Base-by-base conservation (phyloP, 148 eudicot genomes). In the Polygonum maritimum region DNA sequence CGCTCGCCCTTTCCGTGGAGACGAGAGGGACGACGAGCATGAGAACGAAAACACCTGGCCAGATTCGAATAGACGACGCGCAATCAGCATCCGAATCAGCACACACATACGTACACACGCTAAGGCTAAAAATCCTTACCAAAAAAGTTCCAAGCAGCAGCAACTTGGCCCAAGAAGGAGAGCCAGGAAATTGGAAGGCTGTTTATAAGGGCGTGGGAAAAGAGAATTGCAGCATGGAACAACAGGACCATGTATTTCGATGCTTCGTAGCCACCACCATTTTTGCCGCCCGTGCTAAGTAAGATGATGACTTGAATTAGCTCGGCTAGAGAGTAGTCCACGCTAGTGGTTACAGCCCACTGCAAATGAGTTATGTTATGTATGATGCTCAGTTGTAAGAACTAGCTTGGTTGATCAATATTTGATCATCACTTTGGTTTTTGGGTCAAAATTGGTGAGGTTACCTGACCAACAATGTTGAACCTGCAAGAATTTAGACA, bases 311-410 rank as follows among this genome's bases (percentile, higher is more conserved):
- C 98, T 81, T 86, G 86, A 77, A 92, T 88, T 77, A 94, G 67
- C 93, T 92, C 88, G 38, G 98, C 98, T 48, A 94, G 85, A 44
- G 98, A 94, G 84, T 73, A 94, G 79, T 90, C 91, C 49, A 94
- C 84, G 79, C 98, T 94, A 18, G 98, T 86, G 18, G 98, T 92
- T 21, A 90, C 92, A 54, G 98, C 98, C 98, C 98, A 94, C 98
- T 94, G 98, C 87, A 84, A 55, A 7, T 31, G 15, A 62, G 31
- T 62, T 10, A 62, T 62, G 69, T 26, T 62, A 62, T 26, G 3
- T 26, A 26, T 26, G 36, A 26, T 31, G 31, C 16, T 62, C 7
- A 5, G 2, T 54, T 8, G 26, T 9, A 54, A 54, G 22, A 54
- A 54, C 9, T 44, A 6, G 26, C 9, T 44, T 6, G 26, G 60